Base-by-base conservation (phyloP, 768 basidiomycete genomes). In the Royoungia palumana region DNA sequence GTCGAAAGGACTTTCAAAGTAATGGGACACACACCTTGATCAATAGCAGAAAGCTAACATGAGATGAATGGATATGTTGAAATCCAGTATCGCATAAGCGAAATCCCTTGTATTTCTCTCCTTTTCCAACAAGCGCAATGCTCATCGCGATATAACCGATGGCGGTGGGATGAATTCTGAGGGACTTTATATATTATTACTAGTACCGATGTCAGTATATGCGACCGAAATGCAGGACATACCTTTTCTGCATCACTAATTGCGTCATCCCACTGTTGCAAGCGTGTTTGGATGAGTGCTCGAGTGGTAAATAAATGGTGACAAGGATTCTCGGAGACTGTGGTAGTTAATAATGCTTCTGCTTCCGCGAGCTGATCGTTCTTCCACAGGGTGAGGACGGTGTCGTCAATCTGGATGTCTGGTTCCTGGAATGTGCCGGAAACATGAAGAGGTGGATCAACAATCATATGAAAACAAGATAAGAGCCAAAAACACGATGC, bases 221-320 rank as follows among this genome's bases (percentile, higher is more conserved):
- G 8, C 24, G 27, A 28, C 8, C 11, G 9, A 28, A 28, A 28
- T 2, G 8, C 9, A 28, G 8, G 27, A 9, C 2, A 10, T 28
- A 28, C 27, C 27, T 28, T 28, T 28, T 28, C 27, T 10, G 45
- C 30, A 25, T 55, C 45, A 0, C 5, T 6, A 9, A 44, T 30
- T 10, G 49, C 49, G 5, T 21, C 12, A n/a, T 45, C 47, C 43
- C 43, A 45, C 3, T 37, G 12, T 17, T 11, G 14, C 19, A 50
- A 16, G n/a, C 27, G 52, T 17, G 44, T 16, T n/a, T 44, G 10
- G 5, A 50, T 24, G 17, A 53, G 34, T 1, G 52, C 49, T 21
- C 44, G 40, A 41, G 17, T 24, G n/a, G 47, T 6, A 28, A 28
- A 28, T 28, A 28, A 28, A 28, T 28, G 27, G 27, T 28, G 27